These are phyloP conservation scores for Botrytis deweyae DNA, from an alignment of 2,329 filamentous ascomycete species.

Conservation along the genomic window DNA sequence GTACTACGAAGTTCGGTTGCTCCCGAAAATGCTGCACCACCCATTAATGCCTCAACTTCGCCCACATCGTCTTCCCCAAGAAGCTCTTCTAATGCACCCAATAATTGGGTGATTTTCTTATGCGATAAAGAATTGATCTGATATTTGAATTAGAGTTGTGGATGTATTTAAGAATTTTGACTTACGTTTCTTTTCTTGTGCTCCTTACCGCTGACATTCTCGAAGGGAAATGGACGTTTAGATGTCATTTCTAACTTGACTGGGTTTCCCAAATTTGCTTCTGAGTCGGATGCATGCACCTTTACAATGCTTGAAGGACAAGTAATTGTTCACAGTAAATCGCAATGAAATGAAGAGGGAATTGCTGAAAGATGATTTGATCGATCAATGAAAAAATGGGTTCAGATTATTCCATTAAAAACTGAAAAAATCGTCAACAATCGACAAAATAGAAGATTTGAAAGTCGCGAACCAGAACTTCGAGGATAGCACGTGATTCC, in stretches of 20 bases:
- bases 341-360: background rate
- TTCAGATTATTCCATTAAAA: background rate
- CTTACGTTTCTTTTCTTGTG: slow-evolving; percentile 12
- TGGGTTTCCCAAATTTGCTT: background rate
- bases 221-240: slow-evolving; percentile 14
- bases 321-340: background rate
- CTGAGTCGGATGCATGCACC: background rate
- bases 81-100: slow-evolving; percentile 33
- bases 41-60: slow-evolving; percentile 26
- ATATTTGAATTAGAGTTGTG: background rate
- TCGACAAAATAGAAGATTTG: background rate
- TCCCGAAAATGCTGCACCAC: slow-evolving; percentile 27
- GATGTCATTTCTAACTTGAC: slow-evolving; percentile 5
- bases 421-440: background rate
- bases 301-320: background rate
- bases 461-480: background rate
- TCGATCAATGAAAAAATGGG: background rate
- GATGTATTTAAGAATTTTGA: background rate
- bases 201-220: background rate
- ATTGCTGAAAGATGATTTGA: background rate
- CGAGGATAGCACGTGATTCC: accelerated
- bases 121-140: slow-evolving; percentile 13
- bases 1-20: slow-evolving; percentile 29
- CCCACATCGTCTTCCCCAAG: slow-evolving; percentile 29
- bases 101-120: slow-evolving; percentile 31